Evolutionary conservation across 371 early-diverging fungal genomes (phyloP).

Genomic region (Catenaria anguillulae): DNA sequence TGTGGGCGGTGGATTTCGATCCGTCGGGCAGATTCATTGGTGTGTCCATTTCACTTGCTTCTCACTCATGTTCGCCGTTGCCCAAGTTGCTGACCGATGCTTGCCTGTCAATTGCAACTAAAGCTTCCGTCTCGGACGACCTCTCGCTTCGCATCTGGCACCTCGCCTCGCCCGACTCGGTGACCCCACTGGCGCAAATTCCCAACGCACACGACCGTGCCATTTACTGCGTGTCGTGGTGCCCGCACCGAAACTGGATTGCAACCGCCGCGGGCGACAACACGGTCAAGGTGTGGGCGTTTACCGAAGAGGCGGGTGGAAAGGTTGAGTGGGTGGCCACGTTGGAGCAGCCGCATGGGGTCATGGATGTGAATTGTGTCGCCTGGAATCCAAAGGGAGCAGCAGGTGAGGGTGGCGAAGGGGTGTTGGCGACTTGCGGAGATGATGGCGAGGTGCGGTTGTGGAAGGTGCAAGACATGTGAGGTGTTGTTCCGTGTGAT

Average conservation of each 20-base stretch:
- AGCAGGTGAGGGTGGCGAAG: too few relatives aligned
- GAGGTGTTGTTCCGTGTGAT: too few relatives aligned
- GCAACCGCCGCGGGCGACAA: conserved; percentile 80
- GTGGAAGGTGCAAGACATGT: too few relatives aligned
- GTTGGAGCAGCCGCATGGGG: conserved; percentile 35
- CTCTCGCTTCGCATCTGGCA: conserved; percentile 47
- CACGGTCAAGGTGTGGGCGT: conserved; percentile 27
- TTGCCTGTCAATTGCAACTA: too few relatives aligned
- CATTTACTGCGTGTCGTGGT: conserved; percentile 88
- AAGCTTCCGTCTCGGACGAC: conserved; percentile 82
- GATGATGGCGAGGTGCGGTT: too few relatives aligned
- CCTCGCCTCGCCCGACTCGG: neutral
- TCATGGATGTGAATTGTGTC: conserved; percentile 74
- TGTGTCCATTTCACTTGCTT: neutral
- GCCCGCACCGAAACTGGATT: conserved; percentile 43
- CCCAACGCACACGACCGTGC: conserved; percentile 56
- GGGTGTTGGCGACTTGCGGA: too few relatives aligned
- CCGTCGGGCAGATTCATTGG: conserved; percentile 36
- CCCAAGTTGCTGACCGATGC: too few relatives aligned
- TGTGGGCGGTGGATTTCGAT: conserved; percentile 87
- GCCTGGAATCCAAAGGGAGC: conserved; percentile 68
- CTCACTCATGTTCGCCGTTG: too few relatives aligned
- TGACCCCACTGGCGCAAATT: conserved; percentile 26
- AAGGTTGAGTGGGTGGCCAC: neutral
- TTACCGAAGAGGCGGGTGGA: too few relatives aligned